A percentile compares a stretch with the other conserved stretches of the same genome.
Evolutionary conservation across 2,329 filamentous ascomycete species (phyloP).

Genomic region (Cercospora zeae-maydis): DNA sequence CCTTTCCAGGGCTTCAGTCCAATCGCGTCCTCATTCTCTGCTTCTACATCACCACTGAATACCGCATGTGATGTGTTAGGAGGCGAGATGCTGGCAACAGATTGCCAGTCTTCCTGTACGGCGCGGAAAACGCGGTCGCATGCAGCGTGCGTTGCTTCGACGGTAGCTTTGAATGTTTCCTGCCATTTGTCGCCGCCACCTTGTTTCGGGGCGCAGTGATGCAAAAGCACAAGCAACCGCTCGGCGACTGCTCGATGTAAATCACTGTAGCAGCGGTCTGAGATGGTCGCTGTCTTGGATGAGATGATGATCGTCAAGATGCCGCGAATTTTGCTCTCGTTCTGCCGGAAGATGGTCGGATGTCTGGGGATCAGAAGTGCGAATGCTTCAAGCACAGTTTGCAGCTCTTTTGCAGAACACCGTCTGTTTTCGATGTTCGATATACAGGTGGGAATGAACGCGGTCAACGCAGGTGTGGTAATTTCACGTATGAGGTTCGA

Average conservation of each 20-base stretch:
- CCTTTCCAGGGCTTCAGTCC: conserved; percentile 69
- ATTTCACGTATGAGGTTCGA: conserved; percentile 83
- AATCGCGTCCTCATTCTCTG: conserved; percentile 33
- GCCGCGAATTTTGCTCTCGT: conserved; percentile 59
- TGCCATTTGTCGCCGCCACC: conserved; percentile 74
- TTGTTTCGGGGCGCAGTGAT: conserved; percentile 78
- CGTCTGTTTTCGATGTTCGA: conserved; percentile 53
- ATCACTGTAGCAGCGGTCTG: conserved; percentile 21
- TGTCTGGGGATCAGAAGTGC: conserved; percentile 71
- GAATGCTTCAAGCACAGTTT: conserved; percentile 69
- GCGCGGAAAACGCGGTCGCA: conserved; percentile 75
- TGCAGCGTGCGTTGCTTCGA: conserved; percentile 65
- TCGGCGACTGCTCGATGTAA: conserved; percentile 51
- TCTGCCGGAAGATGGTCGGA: conserved; percentile 77
- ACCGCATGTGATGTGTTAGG: conserved; percentile 18
- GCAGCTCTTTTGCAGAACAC: conserved; percentile 42
- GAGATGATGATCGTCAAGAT: conserved; percentile 27
- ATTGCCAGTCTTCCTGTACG: conserved; percentile 77
- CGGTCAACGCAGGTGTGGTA: conserved; percentile 73
- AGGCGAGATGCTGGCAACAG: conserved; percentile 48
- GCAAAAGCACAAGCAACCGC: conserved; percentile 65
- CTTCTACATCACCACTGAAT: conserved; percentile 21
- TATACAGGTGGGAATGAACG: conserved; percentile 70
- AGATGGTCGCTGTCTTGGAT: conserved; percentile 20
- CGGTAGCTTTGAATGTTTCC: conserved; percentile 58